Percentiles rank a stretch among this genome's conserved stretches.
Conservation (phyloP, 2,329 filamentous ascomycete species). For the Davidsoniella virescens region DNA sequence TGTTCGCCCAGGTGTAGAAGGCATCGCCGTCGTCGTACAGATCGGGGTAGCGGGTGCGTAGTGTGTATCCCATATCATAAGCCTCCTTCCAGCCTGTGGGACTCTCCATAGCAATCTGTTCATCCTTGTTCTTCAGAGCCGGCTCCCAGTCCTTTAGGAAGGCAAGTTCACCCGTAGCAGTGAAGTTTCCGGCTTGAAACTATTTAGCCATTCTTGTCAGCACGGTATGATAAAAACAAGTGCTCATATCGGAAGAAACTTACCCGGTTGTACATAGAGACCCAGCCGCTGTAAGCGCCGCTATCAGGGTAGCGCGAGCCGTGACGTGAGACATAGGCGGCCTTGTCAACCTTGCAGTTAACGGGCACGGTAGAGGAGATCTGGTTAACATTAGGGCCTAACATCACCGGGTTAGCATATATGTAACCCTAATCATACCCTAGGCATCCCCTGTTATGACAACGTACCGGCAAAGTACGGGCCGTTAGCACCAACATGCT, state of each 20-base stretch:
- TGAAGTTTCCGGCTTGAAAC: slow-evolving; percentile 38
- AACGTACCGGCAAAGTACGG: slow-evolving; percentile 33
- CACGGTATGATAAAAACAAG: background rate
- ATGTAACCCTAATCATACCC: background rate
- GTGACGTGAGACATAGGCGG: slow-evolving; percentile 42
- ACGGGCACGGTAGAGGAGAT: slow-evolving; percentile 38
- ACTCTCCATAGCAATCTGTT: slow-evolving; percentile 42
- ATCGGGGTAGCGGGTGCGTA: slow-evolving; percentile 31
- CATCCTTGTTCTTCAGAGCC: slow-evolving; percentile 34
- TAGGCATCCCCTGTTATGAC: background rate
- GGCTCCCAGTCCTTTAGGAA: slow-evolving; percentile 45
- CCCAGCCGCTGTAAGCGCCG: slow-evolving; percentile 43
- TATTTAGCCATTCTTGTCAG: slow-evolving; percentile 16
- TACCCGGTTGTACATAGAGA: slow-evolving; percentile 28
- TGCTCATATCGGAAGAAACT: slow-evolving; percentile 12
- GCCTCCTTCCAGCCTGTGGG: slow-evolving; percentile 47
- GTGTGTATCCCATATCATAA: slow-evolving; percentile 36
- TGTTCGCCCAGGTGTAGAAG: slow-evolving; percentile 49
- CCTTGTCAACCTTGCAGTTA: slow-evolving; percentile 42
- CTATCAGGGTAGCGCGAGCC: slow-evolving; percentile 46
- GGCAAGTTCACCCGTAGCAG: slow-evolving; percentile 32
- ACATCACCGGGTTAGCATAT: background rate
- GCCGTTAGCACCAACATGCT: slow-evolving; percentile 35
- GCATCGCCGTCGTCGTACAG: slow-evolving; percentile 32
- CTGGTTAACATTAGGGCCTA: slow-evolving; percentile 38